Evolutionary conservation across 2,329 filamentous ascomycete genomes (phyloP), one percentile per base, ranked within the genome.

Genomic region (Xylaria sp.): DNA sequence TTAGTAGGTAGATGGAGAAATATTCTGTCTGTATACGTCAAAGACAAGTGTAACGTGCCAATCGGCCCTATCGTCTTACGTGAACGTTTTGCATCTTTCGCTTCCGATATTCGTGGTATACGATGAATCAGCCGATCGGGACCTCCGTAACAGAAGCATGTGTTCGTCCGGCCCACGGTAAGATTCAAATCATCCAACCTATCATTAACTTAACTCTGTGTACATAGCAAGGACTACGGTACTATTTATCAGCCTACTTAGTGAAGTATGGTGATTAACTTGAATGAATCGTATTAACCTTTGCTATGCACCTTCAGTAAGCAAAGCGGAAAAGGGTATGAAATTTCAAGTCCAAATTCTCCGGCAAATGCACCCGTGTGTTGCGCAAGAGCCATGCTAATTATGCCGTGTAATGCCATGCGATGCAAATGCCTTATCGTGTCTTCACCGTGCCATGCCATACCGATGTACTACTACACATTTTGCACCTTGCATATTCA

Each of bases 381-480:
- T 43, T 58, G 60, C 67, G 56, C 58, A 63, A 43, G 46, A 20
- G 60, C 56, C 57, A 62, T 58, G 51, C 58, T 60, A 61, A 66
- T 51, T 63, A 63, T 68, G 66, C 59, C 25, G 39, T 60, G 58
- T 31, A 54, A 65, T 66, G 60, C 62, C 62, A 69, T 69, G 69
- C 57, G 13, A 70, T 70, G 68, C 64, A 62, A 67, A 70, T 67
- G 56, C 63, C 55, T 61, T 28, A 56, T 69, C 36, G 59, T 64
- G 62, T 49, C 67, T 57, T 66, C 57, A 33, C 60, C 55, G 64
- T 54, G 41, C 56, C 51, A 20, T 67, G 52, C 48, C 56, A 43
- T 71, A 49, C 59, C 67, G 55, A 64, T 69, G 57, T 71, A 69
- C 66, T 67, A 64, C 69, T 67, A 64, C 69, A 69, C 63, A 66